phyloP scores from a whole-genome alignment of 306 rosid species.

The Ormosia semicastrata region DNA sequence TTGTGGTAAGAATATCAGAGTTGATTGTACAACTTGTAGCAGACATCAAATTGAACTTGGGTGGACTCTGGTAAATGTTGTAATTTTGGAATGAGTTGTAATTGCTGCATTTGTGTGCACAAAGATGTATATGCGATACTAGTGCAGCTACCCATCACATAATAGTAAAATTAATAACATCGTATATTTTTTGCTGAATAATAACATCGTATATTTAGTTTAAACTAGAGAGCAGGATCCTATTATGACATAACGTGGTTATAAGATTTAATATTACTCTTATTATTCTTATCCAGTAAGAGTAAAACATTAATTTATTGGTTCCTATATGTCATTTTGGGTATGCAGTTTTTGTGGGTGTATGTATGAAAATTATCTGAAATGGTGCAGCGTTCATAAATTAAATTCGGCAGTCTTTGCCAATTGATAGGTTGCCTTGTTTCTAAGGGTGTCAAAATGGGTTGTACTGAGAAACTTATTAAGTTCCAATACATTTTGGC shows the following conservation, averaged over 20 bases:
- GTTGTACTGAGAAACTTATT: too few relatives aligned
- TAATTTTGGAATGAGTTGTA: not conserved
- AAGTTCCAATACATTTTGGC: too few relatives aligned
- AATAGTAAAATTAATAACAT: not conserved
- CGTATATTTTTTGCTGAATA: too few relatives aligned
- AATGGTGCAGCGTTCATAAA: not conserved
- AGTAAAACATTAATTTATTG: not conserved
- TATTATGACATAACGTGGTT: not conserved
- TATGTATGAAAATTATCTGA: not conserved
- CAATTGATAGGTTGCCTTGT: not conserved
- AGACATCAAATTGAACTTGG: not conserved
- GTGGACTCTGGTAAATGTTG: not conserved
- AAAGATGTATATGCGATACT: not conserved
- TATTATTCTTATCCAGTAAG: not conserved
- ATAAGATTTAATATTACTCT: not conserved
- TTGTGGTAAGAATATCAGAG: too few relatives aligned
- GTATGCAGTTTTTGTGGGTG: not conserved
- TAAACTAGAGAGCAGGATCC: not conserved
- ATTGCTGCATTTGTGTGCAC: not conserved
- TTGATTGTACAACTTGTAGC: constrained; percentile 13
- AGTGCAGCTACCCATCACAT: not conserved
- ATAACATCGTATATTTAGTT: not conserved
- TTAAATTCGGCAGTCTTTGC: not conserved
- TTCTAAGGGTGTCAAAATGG: not conserved
- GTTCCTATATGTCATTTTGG: not conserved